Evolutionary conservation across 2,329 filamentous ascomycete species (phyloP).

Genomic region (Aureobasidium sp.): DNA sequence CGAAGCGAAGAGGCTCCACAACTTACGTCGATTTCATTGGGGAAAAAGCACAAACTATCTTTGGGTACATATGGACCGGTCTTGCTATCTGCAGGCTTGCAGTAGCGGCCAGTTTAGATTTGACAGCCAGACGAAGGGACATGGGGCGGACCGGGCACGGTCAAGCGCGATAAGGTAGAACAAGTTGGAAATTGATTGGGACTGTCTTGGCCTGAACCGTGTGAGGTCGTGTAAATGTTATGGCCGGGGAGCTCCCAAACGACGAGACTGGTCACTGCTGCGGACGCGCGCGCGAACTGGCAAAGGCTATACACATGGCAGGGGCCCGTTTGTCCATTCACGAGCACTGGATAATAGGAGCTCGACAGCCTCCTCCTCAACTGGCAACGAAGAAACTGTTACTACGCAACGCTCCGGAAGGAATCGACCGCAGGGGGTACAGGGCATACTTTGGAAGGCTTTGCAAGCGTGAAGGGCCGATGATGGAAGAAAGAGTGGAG

Average conservation of each 20-base stretch:
- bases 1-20: conserved; percentile 16
- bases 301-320: background rate
- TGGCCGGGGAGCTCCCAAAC: background rate
- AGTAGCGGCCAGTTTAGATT: conserved; percentile 15
- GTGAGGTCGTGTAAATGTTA: conserved; percentile 7
- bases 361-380: conserved; percentile 4
- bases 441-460: conserved; percentile 10
- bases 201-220: conserved; percentile 9
- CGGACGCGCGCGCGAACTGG: background rate
- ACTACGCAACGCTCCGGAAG: background rate
- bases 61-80: conserved; percentile 15
- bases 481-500: conserved; percentile 15
- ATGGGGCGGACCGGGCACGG: conserved; percentile 15
- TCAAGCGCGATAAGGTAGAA: conserved; percentile 13
- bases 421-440: background rate
- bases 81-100: conserved; percentile 15
- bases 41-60: conserved; percentile 16
- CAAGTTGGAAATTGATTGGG: conserved; percentile 13
- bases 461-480: conserved; percentile 8
- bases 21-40: conserved; percentile 16
- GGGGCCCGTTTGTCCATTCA: background rate
- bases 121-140: conserved; percentile 12
- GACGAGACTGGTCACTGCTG: background rate
- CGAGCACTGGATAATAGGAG: background rate
- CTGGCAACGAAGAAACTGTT: background rate